Base-by-base conservation (phyloP, 192 early-diverging fungal species). In the Backusella westeae region DNA sequence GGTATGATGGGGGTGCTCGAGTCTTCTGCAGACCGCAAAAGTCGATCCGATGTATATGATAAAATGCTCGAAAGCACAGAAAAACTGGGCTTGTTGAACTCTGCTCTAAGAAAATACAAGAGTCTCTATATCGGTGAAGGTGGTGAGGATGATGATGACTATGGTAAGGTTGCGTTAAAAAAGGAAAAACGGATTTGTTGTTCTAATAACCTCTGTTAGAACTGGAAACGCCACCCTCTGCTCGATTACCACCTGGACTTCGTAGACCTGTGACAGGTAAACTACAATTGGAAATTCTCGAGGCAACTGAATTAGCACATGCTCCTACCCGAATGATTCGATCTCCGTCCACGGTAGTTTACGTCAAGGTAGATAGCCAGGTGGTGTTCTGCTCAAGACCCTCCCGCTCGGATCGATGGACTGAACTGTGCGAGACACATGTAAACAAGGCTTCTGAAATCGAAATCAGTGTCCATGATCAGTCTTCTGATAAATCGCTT, bases 401-500 rank as follows among this genome's bases (percentile, higher is more conserved):
- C 29, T 88, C 89, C 7, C 86, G 87, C 46, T n/a, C 44, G 5
- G 90, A 90, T 72, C 82, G 84, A 39, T 98, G 93, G 92, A 91
- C 89, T 75, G 94, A 96, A 36, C 90, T 94, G 36, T 94, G 97
- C 83, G 92, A 94, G 74, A 89, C 97, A 32, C 84, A 89, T 66
- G 92, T 99, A 32, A 94, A 97, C 74, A 93, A 93, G 79, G 94
- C 92, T 2, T 91, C 92, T 15, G 98, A 99, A 77, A 86, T 98
- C 9, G 98, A 99, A 80, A 82, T 99, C 35, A 88, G 93, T 7
- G 83, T 99, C 23, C 93, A 93, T 79, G 98, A 99, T 82, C 85
- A 89, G 75, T 75, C 76, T 2, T 73, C 73, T 34, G 73, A 75
- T 26, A 36, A 70, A n/a, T 75, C 73, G 19, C 85, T 89, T 34